Evolutionary conservation across 1,139 yeast genomes (phyloP), one percentile per base, ranked within the genome.

Genomic region (Groenewaldozyma auringiensis): DNA sequence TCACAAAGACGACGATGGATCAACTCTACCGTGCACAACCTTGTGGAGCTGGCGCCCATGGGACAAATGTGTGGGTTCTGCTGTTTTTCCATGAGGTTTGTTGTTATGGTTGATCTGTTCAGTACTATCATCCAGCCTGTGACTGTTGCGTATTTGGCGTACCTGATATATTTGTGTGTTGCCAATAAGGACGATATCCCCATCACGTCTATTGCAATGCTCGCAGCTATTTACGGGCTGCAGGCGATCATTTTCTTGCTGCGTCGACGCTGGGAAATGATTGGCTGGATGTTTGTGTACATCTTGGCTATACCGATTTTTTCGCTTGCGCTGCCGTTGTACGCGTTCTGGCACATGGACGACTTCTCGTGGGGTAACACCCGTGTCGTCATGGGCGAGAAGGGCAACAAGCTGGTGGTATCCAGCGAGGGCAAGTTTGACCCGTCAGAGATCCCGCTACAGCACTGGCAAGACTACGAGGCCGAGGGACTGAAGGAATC

Each of bases 1-100:
- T 69, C 73, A 4, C 73, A 69, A 54, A 64, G 73, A 38, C 66
- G 73, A 32, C 63, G 73, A 47, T 69, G 73, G 73, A 69, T 69
- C 50, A 69, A 69, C 55, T 68, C 72, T 2, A 68, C 72, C 2
- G 70, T 68, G 17, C 72, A 68, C 47, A 68, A 68, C 50, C 54
- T 68, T 54, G 58, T 66, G 13, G 72, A 68, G 51, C 56, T 68
- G 41, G 66, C 61, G 6, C 70, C 71, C 13, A 56, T 68, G 67
- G 53, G 62, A 22, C 67, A 67, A 43, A 59, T 68, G 56, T 68
- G 72, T 51, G 72, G 72, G 3, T 68, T 68, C 59, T 69, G 71
- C 58, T 67, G 71, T 51, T 66, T 68, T 55, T 58, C 67, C 43
- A 68, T 68, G 72, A 57, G 72, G 35, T 68, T 68, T 51, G 57